phyloP scores from a whole-genome alignment of 2,329 filamentous ascomycete genomes.

The Fusarium longipes region DNA sequence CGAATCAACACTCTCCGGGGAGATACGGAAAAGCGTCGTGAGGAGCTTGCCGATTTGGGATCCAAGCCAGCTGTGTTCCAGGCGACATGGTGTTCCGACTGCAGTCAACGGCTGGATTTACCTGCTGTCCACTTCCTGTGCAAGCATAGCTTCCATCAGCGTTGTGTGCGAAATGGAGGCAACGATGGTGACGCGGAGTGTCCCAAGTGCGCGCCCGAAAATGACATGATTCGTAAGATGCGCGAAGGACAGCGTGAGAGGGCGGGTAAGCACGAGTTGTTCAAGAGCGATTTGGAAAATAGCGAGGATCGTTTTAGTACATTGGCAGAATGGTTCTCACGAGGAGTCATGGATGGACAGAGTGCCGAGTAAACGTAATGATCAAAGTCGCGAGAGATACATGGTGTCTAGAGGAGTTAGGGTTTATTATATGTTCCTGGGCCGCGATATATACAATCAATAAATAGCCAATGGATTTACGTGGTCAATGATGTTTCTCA shows the following conservation, averaged over 20 bases:
- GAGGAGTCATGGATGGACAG: conserved; percentile 81
- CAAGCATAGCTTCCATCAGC: conserved; percentile 95
- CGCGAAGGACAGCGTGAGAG: conserved; percentile 87
- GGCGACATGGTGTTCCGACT: conserved; percentile 86
- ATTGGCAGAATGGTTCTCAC: conserved; percentile 92
- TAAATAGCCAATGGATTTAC: conserved; percentile 12
- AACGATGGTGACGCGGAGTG: conserved; percentile 79
- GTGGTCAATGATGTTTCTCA: background rate
- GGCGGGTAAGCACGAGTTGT: conserved; percentile 88
- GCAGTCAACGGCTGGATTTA: conserved; percentile 80
- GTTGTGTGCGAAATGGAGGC: conserved; percentile 72
- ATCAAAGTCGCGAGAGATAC: conserved; percentile 6
- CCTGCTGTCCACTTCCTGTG: conserved; percentile 96
- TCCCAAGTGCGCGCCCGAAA: conserved; percentile 84
- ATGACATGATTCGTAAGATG: conserved; percentile 89
- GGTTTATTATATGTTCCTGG: conserved; percentile 8
- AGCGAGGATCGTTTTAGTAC: conserved; percentile 89
- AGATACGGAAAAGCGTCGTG: conserved; percentile 83
- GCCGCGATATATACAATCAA: conserved; percentile 1
- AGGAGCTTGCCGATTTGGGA: conserved; percentile 80
- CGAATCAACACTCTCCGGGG: conserved; percentile 85
- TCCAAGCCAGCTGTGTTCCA: conserved; percentile 90
- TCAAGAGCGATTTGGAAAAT: conserved; percentile 80
- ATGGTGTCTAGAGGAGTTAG: conserved; percentile 40
- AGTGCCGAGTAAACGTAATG: conserved; percentile 46